A percentile compares a stretch with the other conserved stretches of the same genome.
These are phyloP conservation scores for Coemansia sp. DNA, from an alignment of 192 early-diverging fungal genomes.

Conservation along the genomic window DNA sequence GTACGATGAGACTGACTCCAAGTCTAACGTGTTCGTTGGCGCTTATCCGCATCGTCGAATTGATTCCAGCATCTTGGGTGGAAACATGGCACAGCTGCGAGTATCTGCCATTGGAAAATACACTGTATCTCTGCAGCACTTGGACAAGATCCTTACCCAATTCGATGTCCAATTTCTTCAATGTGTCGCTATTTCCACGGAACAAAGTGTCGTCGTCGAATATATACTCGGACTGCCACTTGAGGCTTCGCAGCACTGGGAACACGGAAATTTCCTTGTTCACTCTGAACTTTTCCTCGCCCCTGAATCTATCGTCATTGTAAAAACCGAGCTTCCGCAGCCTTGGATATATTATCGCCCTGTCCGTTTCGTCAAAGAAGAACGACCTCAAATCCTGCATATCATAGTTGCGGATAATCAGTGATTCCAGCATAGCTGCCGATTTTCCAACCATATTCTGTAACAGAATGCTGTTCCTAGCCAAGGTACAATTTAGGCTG, in stretches of 20 bases:
- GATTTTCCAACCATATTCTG: too few relatives aligned
- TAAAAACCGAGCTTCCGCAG: too few relatives aligned
- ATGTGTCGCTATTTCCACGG: conserved; percentile 7
- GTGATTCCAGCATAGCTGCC: too few relatives aligned
- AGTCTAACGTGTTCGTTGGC: background rate
- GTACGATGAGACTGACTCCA: background rate
- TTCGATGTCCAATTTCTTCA: conserved; percentile 17
- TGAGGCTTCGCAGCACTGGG: conserved; percentile 17
- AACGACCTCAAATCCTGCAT: too few relatives aligned
- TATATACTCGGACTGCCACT: background rate
- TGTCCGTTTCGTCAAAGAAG: too few relatives aligned
- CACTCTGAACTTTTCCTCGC: background rate
- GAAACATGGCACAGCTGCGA: background rate
- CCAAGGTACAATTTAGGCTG: too few relatives aligned
- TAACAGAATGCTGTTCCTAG: too few relatives aligned
- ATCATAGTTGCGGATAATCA: too few relatives aligned
- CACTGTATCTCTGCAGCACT: background rate
- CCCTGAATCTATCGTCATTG: too few relatives aligned
- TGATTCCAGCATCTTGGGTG: background rate
- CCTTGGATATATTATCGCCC: too few relatives aligned
- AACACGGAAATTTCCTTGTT: conserved; percentile 9
- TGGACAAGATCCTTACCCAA: conserved; percentile 8
- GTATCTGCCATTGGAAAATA: conserved; percentile 11
- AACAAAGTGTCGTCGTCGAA: background rate
- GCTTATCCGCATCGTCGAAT: background rate